Evolutionary conservation across 2,329 filamentous ascomycete species (phyloP).

Genomic region (Sphaerulina musiva): DNA sequence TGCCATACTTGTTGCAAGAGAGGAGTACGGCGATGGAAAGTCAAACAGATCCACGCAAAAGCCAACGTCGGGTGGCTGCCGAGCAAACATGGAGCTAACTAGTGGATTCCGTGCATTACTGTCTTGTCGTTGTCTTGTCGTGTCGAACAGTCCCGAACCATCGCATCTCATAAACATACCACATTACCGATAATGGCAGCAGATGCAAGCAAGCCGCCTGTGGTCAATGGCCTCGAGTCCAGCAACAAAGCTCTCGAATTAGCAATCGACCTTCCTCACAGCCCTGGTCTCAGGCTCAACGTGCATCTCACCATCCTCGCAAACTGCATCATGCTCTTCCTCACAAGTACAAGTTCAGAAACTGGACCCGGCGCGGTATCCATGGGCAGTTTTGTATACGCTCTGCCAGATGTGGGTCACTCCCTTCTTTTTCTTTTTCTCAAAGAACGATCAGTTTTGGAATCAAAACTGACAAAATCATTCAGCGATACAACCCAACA

Average conservation of each 20-base stretch:
- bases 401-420: slow-evolving; percentile 71
- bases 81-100: no score
- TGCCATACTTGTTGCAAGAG: not conserved
- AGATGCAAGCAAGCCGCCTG: slow-evolving; percentile 5
- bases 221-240: slow-evolving; percentile 27
- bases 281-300: slow-evolving; percentile 52
- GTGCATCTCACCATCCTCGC: slow-evolving; percentile 51
- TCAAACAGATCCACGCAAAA: no score
- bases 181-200: slow-evolving; percentile 21
- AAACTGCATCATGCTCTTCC: slow-evolving; percentile 50
- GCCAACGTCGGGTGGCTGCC: no score
- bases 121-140: no score
- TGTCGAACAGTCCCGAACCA: not conserved
- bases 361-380: slow-evolving; percentile 37
- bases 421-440: no score
- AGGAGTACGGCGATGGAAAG: no score
- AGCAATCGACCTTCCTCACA: slow-evolving; percentile 52
- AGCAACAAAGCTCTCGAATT: slow-evolving; percentile 46
- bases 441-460: no score
- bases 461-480: no score
- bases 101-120: no score
- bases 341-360: slow-evolving; percentile 49
- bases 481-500: slow-evolving; percentile 39
- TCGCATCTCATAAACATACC: not conserved
- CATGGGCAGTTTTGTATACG: slow-evolving; percentile 89